phyloP scores from a whole-genome alignment of 2,329 filamentous ascomycete genomes.

The Fusarium devonianum region DNA sequence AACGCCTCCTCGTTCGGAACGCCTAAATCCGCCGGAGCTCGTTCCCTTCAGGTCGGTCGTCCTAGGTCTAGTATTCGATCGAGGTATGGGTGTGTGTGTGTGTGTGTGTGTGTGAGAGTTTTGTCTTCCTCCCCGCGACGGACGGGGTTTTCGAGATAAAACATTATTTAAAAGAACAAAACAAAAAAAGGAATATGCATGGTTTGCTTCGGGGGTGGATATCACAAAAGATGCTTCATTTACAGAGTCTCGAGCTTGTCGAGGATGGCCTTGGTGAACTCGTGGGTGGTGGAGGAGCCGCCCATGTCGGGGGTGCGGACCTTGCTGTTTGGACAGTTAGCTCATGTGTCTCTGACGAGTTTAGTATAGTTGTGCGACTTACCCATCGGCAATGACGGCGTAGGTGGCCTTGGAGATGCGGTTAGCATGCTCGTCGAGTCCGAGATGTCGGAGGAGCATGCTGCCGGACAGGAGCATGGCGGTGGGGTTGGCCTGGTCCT shows the following conservation, averaged over 20 bases:
- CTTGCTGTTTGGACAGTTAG: slow-evolving; percentile 68
- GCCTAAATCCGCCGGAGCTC: slow-evolving; percentile 32
- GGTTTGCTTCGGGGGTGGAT: slow-evolving; percentile 33
- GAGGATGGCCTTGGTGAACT: slow-evolving; percentile 94
- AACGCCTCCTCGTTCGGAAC: slow-evolving; percentile 24
- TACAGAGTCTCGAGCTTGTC: slow-evolving; percentile 89
- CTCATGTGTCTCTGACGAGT: background rate
- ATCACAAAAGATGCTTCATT: slow-evolving; percentile 44
- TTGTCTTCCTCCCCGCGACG: slow-evolving; percentile 2
- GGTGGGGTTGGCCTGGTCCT: slow-evolving; percentile 98
- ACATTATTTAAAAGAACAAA: no score
- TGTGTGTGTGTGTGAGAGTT: background rate
- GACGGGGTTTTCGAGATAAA: slow-evolving; percentile 14
- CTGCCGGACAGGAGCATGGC: slow-evolving; percentile 93
- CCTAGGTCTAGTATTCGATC: slow-evolving; percentile 34
- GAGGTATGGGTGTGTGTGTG: slow-evolving; percentile 19
- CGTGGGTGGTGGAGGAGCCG: slow-evolving; percentile 84
- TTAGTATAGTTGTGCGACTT: slow-evolving; percentile 50
- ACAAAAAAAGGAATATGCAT: slow-evolving; percentile 23
- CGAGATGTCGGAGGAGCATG: slow-evolving; percentile 97
- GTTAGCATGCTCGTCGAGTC: slow-evolving; percentile 97
- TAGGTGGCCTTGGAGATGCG: slow-evolving; percentile 89
- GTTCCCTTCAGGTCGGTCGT: slow-evolving; percentile 22
- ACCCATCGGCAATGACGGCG: slow-evolving; percentile 87
- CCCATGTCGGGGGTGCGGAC: slow-evolving; percentile 95